Evolutionary conservation across 495 filamentous ascomycete genomes (phyloP).

Genomic region (Aspergillus egyptiacus): DNA sequence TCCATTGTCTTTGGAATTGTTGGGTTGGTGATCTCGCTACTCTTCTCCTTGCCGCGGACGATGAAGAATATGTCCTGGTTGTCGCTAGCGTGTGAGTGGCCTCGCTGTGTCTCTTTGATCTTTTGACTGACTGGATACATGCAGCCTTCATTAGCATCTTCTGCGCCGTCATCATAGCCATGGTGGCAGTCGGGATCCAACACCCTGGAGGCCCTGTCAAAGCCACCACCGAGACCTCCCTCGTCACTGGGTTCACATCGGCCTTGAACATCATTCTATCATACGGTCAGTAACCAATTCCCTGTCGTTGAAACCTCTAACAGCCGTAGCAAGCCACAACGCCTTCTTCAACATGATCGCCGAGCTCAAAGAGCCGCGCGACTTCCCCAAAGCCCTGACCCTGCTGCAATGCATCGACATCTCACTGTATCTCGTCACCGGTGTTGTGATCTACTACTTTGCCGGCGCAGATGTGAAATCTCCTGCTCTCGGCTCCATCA

Average conservation of each 20-base stretch:
- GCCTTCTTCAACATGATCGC: conserved; percentile 72
- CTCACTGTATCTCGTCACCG: conserved; percentile 51
- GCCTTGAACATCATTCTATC: conserved; percentile 45
- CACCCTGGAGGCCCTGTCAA: conserved; percentile 24
- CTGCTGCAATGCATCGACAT: conserved; percentile 60
- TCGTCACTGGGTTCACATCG: conserved; percentile 35
- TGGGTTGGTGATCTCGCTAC: conserved; percentile 57
- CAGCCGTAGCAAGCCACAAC: conserved; percentile 50
- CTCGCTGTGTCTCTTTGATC: background rate
- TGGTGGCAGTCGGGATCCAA: conserved; percentile 56
- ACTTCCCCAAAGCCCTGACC: conserved; percentile 62
- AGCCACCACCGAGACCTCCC: conserved; percentile 25
- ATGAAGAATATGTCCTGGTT: conserved; percentile 55
- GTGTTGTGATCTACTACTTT: conserved; percentile 60
- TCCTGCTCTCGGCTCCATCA: conserved; percentile 67
- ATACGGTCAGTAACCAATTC: conserved; percentile 23
- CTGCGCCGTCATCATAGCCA: conserved; percentile 61
- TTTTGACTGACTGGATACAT: background rate
- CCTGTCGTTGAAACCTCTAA: background rate
- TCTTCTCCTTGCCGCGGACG: conserved; percentile 62
- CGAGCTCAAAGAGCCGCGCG: conserved; percentile 62
- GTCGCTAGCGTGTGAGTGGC: conserved; percentile 53
- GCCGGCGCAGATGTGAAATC: conserved; percentile 60
- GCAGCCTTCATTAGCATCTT: conserved; percentile 61
- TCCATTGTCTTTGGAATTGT: conserved; percentile 64